Percentiles rank a stretch among this genome's conserved stretches.
These are phyloP conservation scores for sunflower (Helianthus annuus) DNA, from an alignment of 129 eudicot genomes.

Conservation along the genomic window DNA sequence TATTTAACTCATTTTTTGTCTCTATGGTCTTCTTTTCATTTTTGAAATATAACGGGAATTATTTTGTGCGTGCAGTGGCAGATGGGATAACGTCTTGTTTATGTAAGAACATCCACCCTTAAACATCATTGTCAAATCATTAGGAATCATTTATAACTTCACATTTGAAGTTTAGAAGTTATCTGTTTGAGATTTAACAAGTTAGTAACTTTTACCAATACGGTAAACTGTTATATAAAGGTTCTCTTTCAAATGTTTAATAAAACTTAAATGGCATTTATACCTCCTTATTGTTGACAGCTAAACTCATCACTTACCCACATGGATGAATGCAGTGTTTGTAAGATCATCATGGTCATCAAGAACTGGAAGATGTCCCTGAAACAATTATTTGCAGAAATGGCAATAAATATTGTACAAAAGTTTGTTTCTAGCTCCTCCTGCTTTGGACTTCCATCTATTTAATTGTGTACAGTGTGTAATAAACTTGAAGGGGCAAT, in stretches of 20 bases:
- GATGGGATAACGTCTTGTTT: conserved; percentile 61
- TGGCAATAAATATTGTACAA: conserved; percentile 8
- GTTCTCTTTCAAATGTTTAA: neutral
- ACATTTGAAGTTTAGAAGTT: neutral
- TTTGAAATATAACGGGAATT: conserved; percentile 3
- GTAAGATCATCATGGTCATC: conserved; percentile 9
- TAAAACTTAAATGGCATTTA: neutral
- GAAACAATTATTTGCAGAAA: conserved; percentile 17
- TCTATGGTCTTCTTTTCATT: neutral
- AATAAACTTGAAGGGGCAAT: neutral
- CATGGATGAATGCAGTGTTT: conserved; percentile 12
- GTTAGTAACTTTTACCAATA: neutral
- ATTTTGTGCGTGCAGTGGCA: conserved; percentile 74
- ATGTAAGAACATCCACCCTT: conserved; percentile 1
- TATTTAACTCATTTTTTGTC: neutral
- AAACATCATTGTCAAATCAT: conserved; percentile 29
- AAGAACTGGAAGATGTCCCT: conserved; percentile 9
- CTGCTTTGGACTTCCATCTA: conserved; percentile 3
- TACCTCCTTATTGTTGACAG: neutral
- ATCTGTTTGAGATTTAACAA: no score
- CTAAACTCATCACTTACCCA: neutral
- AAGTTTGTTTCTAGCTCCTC: conserved; percentile 12
- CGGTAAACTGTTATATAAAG: neutral
- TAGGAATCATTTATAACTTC: neutral
- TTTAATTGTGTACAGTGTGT: conserved; percentile 10